Evolutionary conservation across 2,329 filamentous ascomycete genomes (phyloP).

Genomic region (Dactylonectria estremocensis): DNA sequence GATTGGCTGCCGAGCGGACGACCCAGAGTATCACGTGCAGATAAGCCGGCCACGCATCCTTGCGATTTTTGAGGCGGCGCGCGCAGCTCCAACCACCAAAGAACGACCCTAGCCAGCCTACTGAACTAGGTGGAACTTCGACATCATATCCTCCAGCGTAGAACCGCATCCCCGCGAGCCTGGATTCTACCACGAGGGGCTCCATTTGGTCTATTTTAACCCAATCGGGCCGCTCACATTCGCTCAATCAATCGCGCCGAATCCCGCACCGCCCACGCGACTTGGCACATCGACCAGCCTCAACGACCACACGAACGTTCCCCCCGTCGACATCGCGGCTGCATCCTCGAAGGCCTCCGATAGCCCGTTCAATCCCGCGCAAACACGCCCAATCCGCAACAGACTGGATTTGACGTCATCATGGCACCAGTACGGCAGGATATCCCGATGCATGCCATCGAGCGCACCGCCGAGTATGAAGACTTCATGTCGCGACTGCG

Average conservation of each 20-base stretch:
- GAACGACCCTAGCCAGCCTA: slow-evolving; percentile 28
- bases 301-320: slow-evolving; percentile 4
- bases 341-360: not conserved
- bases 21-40: slow-evolving; percentile 24
- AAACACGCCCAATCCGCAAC: not conserved
- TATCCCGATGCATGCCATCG: slow-evolving; percentile 63
- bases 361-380: slow-evolving; percentile 4
- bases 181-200: slow-evolving; percentile 5
- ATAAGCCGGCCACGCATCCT: slow-evolving; percentile 29
- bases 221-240: slow-evolving; percentile 7
- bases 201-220: slow-evolving; percentile 16
- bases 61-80: slow-evolving; percentile 30
- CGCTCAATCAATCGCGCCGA: not conserved
- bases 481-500: slow-evolving; percentile 83
- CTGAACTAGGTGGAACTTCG: slow-evolving; percentile 30
- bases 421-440: slow-evolving; percentile 57
- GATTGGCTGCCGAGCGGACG: slow-evolving; percentile 40
- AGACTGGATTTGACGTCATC: slow-evolving; percentile 26
- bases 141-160: slow-evolving; percentile 14
- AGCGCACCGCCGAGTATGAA: slow-evolving; percentile 79
- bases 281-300: slow-evolving; percentile 13
- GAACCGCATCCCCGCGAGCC: slow-evolving; percentile 15
- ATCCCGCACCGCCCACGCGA: slow-evolving; percentile 21
- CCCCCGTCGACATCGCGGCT: slow-evolving; percentile 15
- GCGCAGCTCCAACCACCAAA: slow-evolving; percentile 22